These are phyloP conservation scores for Cyberlindnera petersonii DNA, from an alignment of 805 yeast species.

Conservation along the genomic window DNA sequence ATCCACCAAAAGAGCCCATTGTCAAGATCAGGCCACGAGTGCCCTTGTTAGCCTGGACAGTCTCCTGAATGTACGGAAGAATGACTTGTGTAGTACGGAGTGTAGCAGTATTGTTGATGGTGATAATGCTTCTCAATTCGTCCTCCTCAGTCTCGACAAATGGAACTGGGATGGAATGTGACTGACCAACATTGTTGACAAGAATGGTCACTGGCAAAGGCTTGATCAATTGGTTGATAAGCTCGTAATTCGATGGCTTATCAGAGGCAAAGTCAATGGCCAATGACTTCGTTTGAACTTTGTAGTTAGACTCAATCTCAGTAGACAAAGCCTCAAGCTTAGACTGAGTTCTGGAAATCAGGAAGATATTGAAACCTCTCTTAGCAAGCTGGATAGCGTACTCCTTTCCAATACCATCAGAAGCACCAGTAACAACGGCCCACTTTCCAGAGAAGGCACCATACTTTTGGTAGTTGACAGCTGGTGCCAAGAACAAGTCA, in stretches of 20 bases:
- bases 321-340: constrained; percentile 65
- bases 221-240: constrained; percentile 42
- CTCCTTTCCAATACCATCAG: constrained; percentile 97
- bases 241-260: constrained; percentile 49
- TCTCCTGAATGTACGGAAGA: constrained; percentile 60
- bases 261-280: constrained; percentile 80
- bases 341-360: constrained; percentile 79
- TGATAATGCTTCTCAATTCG: constrained; percentile 77
- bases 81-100: constrained; percentile 78
- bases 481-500: constrained; percentile 63
- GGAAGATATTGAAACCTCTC: constrained; percentile 76
- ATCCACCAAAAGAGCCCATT: constrained; percentile 97
- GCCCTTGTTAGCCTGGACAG: constrained; percentile 40
- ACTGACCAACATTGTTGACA: constrained; percentile 90
- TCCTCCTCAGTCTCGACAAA: constrained; percentile 72
- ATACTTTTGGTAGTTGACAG: constrained; percentile 55
- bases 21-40: constrained; percentile 77
- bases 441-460: constrained; percentile 74
- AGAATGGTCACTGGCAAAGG: constrained; percentile 66
- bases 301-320: constrained; percentile 57
- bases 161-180: constrained; percentile 94
- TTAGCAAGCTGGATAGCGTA: constrained; percentile 81
- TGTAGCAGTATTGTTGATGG: constrained; percentile 82
- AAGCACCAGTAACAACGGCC: constrained; percentile 97
- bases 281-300: constrained; percentile 59